Base-by-base conservation (phyloP, 176 grass and related monocot species). In the Musa beccarii region DNA sequence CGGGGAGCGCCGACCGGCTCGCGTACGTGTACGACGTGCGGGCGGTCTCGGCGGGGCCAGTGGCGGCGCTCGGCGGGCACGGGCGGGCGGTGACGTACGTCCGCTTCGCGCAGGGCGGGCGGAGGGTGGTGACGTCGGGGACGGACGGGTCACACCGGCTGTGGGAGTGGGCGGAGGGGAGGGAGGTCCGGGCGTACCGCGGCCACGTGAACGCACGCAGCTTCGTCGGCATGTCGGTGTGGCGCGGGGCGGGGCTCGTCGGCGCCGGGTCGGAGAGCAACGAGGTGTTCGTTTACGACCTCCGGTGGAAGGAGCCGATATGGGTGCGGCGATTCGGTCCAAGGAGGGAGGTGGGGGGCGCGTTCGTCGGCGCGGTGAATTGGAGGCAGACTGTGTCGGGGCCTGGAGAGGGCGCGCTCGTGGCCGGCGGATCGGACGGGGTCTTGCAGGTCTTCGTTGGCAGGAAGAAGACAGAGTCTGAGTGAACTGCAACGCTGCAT, bases 241-340 rank as follows among this genome's bases (percentile, higher is more conserved):
- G 94, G 94, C 83, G 86, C 2, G 68, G 54, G 0, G 80, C 66
- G 0, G 90, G 88, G 8, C 86, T 98, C 10, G 67, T 93, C 12
- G 94, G 85, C 22, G 89, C 88, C 20, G 94, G 94, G 0, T 98
- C 94, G 13, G 90, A 98, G 86, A 91, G 78, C 79, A 87, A 85
- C 56, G 84, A 93, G 80, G 88, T 98, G 72, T 98, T 93, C 82
- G 94, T 98, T 50, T 91, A 98, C 84, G 94, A 98, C 72, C 83
- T 98, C 67, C 68, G 88, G 16, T 98, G 94, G 94, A 76, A 69
- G 66, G 85, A 83, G 50, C 90, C 94, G 24, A 76, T 98, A 43
- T 98, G 94, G 94, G 86, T 93, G 2, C 75, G 78, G 9, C 75
- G 80, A 0, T 93, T 93, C 73, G 25, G 23, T 17, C 34, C 4